These are phyloP conservation scores for Cladosporium sp. DNA, from an alignment of 2,329 filamentous ascomycete genomes.

Conservation along the genomic window DNA sequence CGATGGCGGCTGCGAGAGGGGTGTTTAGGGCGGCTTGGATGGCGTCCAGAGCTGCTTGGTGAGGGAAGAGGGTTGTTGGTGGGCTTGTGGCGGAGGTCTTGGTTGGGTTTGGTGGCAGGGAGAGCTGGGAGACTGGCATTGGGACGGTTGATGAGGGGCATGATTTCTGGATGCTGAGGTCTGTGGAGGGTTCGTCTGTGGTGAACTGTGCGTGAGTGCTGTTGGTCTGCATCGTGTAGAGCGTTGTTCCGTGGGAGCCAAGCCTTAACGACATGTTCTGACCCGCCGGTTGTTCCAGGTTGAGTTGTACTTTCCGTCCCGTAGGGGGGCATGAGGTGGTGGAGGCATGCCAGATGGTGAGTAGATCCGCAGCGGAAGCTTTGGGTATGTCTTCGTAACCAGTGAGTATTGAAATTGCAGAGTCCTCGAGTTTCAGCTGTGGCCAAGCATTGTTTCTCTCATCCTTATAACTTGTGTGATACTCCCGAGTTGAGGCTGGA, in stretches of 20 bases:
- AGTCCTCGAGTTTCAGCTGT: conserved; percentile 24
- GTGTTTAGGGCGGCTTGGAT: conserved; percentile 49
- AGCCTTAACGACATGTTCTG: conserved; percentile 11
- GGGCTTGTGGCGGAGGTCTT: not conserved
- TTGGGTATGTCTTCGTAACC: conserved; percentile 34
- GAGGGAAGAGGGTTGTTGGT: conserved; percentile 44
- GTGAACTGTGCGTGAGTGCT: conserved; percentile 1
- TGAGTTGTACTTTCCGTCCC: conserved; percentile 32
- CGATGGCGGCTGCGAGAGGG: conserved; percentile 51
- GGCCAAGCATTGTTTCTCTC: not conserved
- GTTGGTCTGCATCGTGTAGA: conserved; percentile 32
- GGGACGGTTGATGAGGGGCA: conserved; percentile 25
- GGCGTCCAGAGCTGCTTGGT: conserved; percentile 48
- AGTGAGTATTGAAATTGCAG: conserved; percentile 30
- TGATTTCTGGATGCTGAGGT: conserved; percentile 30
- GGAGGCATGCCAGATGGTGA: conserved; percentile 33
- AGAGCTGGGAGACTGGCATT: conserved; percentile 29
- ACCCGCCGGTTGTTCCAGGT: conserved; percentile 25
- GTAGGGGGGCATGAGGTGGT: conserved; percentile 22
- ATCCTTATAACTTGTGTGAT: not conserved
- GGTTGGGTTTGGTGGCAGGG: conserved; percentile 22
- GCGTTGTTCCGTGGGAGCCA: conserved; percentile 21
- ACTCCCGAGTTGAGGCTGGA: conserved; percentile 50
- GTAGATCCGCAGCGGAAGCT: conserved; percentile 30
- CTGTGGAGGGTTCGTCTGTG: conserved; percentile 18